A percentile compares a stretch with the other conserved stretches of the same genome.
phyloP scores from a whole-genome alignment of 2,329 filamentous ascomycete species.

The Fusarium euwallaceae region DNA sequence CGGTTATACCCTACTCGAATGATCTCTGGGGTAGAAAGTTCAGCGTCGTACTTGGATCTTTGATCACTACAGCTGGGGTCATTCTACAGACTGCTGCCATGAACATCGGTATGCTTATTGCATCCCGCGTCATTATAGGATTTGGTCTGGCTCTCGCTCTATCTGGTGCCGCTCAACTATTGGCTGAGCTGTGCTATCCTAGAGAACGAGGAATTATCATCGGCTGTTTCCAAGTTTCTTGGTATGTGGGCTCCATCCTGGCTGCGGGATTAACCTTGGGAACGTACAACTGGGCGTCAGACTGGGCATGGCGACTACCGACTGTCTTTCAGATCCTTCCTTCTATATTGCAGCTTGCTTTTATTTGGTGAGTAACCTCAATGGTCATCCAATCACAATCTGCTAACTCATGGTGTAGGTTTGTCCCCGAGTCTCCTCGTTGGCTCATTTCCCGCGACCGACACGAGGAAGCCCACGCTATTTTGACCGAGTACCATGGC shows the following conservation, averaged over 20 bases:
- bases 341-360: slow-evolving; percentile 15
- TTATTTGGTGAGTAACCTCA: slow-evolving; percentile 13
- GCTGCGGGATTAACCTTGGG: slow-evolving; percentile 52
- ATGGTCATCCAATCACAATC: not conserved
- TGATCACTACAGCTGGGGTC: slow-evolving; percentile 23
- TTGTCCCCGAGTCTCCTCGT: slow-evolving; percentile 38
- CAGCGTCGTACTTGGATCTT: slow-evolving; percentile 20
- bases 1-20: slow-evolving; percentile 27
- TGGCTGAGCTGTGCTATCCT: slow-evolving; percentile 20
- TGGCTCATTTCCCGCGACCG: slow-evolving; percentile 42
- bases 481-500: slow-evolving; percentile 36
- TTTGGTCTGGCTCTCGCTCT: slow-evolving; percentile 20
- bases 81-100: slow-evolving; percentile 20
- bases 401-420: slow-evolving; percentile 4
- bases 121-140: slow-evolving; percentile 22
- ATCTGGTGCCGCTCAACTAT: slow-evolving; percentile 19
- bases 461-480: slow-evolving; percentile 29
- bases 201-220: slow-evolving; percentile 7
- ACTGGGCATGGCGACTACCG: slow-evolving; percentile 62
- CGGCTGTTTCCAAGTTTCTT: slow-evolving; percentile 14
- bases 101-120: slow-evolving; percentile 34
- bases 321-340: slow-evolving; percentile 59
- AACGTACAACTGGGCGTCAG: slow-evolving; percentile 52
- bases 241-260: slow-evolving; percentile 21
- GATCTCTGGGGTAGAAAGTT: slow-evolving; percentile 26